Conservation (phyloP, 306 rosid species). For the Datisca glomerata region DNA sequence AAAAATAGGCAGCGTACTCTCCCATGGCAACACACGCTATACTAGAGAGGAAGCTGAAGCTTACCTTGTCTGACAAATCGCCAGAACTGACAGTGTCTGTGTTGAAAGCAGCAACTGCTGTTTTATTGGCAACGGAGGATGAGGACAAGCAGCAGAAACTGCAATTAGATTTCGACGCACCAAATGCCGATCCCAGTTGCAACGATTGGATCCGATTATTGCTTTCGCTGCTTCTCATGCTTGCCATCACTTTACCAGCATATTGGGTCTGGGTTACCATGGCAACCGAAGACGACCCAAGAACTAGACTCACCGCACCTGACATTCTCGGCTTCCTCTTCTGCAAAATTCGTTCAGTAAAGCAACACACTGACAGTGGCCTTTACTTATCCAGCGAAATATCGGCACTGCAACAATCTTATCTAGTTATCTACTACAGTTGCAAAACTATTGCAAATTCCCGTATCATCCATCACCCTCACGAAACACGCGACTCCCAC, state of each 20-base stretch:
- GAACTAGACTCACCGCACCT: conserved; percentile 14
- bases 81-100: conserved; percentile 61
- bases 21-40: too few relatives aligned
- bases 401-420: conserved; percentile 8
- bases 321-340: conserved; percentile 3
- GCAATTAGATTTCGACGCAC: conserved; percentile 15
- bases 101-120: conserved; percentile 60
- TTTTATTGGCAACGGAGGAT: conserved; percentile 24
- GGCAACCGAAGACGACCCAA: conserved; percentile 19
- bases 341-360: neutral
- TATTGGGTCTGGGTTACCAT: conserved; percentile 6
- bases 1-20: too few relatives aligned
- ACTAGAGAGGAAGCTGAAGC: neutral
- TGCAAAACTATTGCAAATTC: too few relatives aligned
- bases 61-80: conserved; percentile 43
- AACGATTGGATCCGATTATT: conserved; percentile 12
- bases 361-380: neutral
- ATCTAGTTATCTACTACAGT: conserved; percentile 12
- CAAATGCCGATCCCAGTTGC: conserved; percentile 13
- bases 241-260: conserved; percentile 6
- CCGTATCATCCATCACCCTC: too few relatives aligned
- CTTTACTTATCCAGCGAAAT: conserved; percentile 7
- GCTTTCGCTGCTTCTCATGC: conserved; percentile 9
- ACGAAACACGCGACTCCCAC: too few relatives aligned
- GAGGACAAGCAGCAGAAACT: conserved; percentile 16